Conservation (phyloP, 140 eudicot species). For the Anethum foeniculum region DNA sequence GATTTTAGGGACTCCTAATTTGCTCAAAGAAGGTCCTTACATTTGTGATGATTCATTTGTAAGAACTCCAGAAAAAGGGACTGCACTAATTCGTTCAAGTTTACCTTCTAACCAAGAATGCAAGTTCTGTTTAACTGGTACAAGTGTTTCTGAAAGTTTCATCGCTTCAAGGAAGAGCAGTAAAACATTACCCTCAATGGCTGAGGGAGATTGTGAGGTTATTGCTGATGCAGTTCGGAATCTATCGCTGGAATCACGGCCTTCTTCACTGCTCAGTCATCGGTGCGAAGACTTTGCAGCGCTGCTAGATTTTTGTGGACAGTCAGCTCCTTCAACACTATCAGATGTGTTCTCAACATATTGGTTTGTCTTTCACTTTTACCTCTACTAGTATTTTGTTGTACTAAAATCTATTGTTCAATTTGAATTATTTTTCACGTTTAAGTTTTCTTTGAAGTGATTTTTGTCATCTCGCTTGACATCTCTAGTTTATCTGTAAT, state of each 20-base stretch:
- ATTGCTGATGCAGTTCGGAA: constrained; percentile 48
- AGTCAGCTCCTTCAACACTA: constrained; percentile 56
- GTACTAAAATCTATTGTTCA: background rate
- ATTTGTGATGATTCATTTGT: constrained; percentile 20
- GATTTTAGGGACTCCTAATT: constrained; percentile 62
- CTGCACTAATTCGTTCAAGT: constrained; percentile 19
- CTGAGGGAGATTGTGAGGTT: constrained; percentile 38
- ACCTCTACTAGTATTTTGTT: background rate
- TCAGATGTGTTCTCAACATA: constrained; percentile 49
- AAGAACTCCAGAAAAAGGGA: constrained; percentile 27
- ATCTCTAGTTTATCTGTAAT: background rate
- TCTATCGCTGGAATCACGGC: constrained; percentile 53
- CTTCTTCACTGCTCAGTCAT: constrained; percentile 36
- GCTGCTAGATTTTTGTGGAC: constrained; percentile 67
- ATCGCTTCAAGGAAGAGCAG: constrained; percentile 16
- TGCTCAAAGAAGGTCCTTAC: constrained; percentile 21
- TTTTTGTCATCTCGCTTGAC: background rate
- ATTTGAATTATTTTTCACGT: background rate
- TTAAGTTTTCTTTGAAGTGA: background rate
- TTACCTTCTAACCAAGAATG: constrained; percentile 18
- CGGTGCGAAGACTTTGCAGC: constrained; percentile 48
- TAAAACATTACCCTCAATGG: constrained; percentile 8
- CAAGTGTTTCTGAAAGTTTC: constrained; percentile 21
- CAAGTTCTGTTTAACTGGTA: constrained; percentile 15
- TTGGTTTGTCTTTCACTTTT: constrained; percentile 46